Base-by-base conservation (phyloP, 306 rosid species). In the Pterocarpus santalinus region DNA sequence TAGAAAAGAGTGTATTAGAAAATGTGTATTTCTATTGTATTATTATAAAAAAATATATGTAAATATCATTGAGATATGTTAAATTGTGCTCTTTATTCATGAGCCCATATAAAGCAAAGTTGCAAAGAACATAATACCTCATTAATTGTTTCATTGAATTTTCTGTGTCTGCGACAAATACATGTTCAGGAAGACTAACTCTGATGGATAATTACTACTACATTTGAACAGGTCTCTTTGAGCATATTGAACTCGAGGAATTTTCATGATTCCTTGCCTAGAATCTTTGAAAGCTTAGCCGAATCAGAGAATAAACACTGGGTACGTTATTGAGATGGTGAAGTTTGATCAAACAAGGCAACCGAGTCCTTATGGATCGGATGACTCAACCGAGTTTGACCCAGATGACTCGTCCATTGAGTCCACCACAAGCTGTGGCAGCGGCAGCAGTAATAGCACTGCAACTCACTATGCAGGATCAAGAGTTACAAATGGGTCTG, bases 221-320 rank as follows among this genome's bases (percentile, higher is more conserved):
- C n/a, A 35, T 64, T 17, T 55, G 4, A 6, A 73, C 82, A 90
- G 98, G 91, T 90, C n/a, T 52, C 78, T 58, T 7, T 87, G 14
- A 90, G 84, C 57, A 64, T 89, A 43, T 76, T 69, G 60, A 87
- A 93, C 79, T 39, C 81, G 22, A 78, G 79, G 30, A 79, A 73
- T 72, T 61, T 68, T 16, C 39, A 8, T 3, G 90, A 71, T 7
- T 87, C 83, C 60, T 55, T 67, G 46, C 38, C 28, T 9, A 62
- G 81, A 77, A 35, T 64, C 36, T 55, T 49, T 43, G 82, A 61
- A 51, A 86, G 74, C 78, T 60, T 47, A 16, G 53, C 15, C 36
- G 72, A 75, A 72, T 15, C 79, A 11, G 80, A 85, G 38, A 80
- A 73, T 35, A 83, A 83, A 28, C 65, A 13, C 7, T 73, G 72